Evolutionary conservation across 164 flowering plant species (phyloP).

Genomic region (Hamamelis virginiana): DNA sequence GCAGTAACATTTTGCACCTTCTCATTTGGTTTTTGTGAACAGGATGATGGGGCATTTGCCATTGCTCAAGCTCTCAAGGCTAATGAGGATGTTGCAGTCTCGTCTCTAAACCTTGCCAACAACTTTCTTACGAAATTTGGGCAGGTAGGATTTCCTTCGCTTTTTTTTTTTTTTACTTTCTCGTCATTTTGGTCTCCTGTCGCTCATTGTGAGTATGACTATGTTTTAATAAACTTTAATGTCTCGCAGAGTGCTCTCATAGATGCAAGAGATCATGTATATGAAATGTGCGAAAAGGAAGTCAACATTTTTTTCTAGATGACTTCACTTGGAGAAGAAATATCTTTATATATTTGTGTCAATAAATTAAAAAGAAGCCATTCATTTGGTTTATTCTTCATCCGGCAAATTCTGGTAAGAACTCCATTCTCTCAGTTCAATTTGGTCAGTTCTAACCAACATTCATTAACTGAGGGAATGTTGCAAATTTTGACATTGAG

Average conservation of each 20-base stretch:
- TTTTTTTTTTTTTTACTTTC: not conserved
- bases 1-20: not conserved
- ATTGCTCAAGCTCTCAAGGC: constrained; percentile 96
- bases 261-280: constrained; percentile 92
- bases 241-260: constrained; percentile 75
- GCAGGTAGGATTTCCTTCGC: constrained; percentile 47
- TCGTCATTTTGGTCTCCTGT: not conserved
- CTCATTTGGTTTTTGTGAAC: constrained; percentile 14
- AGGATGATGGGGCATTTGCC: constrained; percentile 96
- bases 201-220: not conserved
- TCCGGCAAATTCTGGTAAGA: constrained; percentile 5
- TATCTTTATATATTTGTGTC: constrained; percentile 1
- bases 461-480: constrained; percentile 1
- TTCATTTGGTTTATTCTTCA: constrained; percentile 13
- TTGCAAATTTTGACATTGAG: constrained; percentile 24
- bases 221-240: not conserved
- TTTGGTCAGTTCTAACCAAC: constrained; percentile 1
- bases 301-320: constrained; percentile 62
- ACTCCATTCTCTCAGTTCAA: constrained; percentile 2
- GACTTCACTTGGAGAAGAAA: constrained; percentile 10
- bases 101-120: constrained; percentile 71
- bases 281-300: constrained; percentile 87
- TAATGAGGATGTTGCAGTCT: constrained; percentile 79
- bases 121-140: constrained; percentile 94
- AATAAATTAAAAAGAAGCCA: constrained; percentile 6